Evolutionary conservation across 2,329 filamentous ascomycete species (phyloP), one percentile per base, ranked within the genome.

Genomic region (Penicillium sp.): DNA sequence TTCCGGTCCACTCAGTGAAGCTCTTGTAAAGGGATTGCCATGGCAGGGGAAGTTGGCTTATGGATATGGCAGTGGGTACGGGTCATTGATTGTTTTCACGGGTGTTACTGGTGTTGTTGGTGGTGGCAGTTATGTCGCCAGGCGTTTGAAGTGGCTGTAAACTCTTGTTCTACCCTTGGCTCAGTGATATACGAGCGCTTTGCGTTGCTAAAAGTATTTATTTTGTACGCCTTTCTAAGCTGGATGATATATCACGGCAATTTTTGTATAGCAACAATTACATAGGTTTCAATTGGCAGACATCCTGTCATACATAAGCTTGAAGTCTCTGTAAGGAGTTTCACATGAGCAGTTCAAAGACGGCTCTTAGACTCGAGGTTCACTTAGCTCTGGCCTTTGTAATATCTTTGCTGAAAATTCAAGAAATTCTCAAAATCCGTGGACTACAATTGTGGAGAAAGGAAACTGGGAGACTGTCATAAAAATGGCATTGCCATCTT

Each of bases 1-100:
- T 14, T 76, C 72, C 56, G 81, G 81, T 10, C 80, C 80, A 0
- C 61, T 82, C 44, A 81, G 79, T 51, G 79, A 81, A 63, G 69
- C 70, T 26, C 67, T 69, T 43, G 37, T 58, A 1, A 46, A 53
- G 29, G 50, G 50, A 6, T 27, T 39, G 5, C 50, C 50, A 13
- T 53, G 50, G 50, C 10, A 53, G 27, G 50, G 50, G 5, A 10
- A 37, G 3, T 19, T 24, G 16, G 41, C 24, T 7, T 53, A 33
- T 35, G 50, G 50, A n/a, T 53, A 53, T 45, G 50, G 50, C n/a
- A 53, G 50, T 37, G 50, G 50, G 4, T 53, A 53, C 46, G 50
- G 50, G 13, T 7, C 41, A 1, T 27, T 53, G 43, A 53, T 53
- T 19, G 50, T 53, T 37, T 53, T 53, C 29, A 53, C 50, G 1